Base-by-base conservation (phyloP, 1,139 yeast species). In the Pichia sp. region DNA sequence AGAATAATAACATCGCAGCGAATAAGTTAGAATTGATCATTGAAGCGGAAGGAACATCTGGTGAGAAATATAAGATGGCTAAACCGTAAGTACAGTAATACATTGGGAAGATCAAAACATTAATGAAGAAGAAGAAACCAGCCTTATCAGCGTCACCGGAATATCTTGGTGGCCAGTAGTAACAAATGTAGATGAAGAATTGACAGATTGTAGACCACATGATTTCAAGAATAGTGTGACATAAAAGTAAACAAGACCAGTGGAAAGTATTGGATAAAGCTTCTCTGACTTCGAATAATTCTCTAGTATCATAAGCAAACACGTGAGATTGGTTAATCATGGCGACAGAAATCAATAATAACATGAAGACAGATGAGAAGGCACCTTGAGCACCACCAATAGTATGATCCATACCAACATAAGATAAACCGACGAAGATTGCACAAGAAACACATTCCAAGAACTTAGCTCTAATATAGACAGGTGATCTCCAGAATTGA, bases 261-360 rank as follows among this genome's bases (percentile, higher is more conserved):
- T 79, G 84, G 67, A 77, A 82, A 49, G 84, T 81, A 57, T 79
- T 80, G 12, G 85, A 79, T 51, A 76, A 73, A 40, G 78, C 74
- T 60, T 82, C 88, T 61, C 87, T 71, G 12, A 77, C 79, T 62
- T 81, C 86, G 56, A 62, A 81, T 37, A 80, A 62, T 47, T 78
- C 82, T 59, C 85, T 70, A 3, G 79, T 68, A 20, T 67, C 69
- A 46, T 76, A 71, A 10, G 83, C 82, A 59, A 72, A 71, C 36
- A 75, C 80, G 58, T 81, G 78, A 60, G 75, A 70, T 65, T 80
- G 84, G 61, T 79, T 77, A 49, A 75, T 71, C 46, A 77, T 65
- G 3, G 83, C 81, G 32, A 79, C 74, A 28, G 75, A 67, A 34
- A 76, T 66, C 52, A 77, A 70, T 51, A 76, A 60, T 31, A 77